These are phyloP conservation scores for Talaromyces liani DNA, from an alignment of 495 filamentous ascomycete genomes.

Conservation along the genomic window DNA sequence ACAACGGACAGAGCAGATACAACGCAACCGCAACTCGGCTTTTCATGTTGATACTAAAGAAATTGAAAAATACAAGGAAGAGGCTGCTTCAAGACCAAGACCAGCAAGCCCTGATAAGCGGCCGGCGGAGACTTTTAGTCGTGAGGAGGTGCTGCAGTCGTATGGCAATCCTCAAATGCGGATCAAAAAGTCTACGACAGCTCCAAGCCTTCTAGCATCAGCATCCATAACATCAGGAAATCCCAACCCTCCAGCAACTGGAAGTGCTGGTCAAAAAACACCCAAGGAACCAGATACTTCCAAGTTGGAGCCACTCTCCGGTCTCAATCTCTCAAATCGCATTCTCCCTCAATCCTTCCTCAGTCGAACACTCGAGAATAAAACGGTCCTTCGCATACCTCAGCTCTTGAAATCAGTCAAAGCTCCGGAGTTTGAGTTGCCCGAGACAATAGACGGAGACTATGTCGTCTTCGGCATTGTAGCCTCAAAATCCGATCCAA, in stretches of 20 bases:
- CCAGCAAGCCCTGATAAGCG: slow-evolving; percentile 34
- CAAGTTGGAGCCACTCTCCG: slow-evolving; percentile 78
- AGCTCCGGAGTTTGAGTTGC: slow-evolving; percentile 75
- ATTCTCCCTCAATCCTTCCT: slow-evolving; percentile 77
- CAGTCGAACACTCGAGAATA: slow-evolving; percentile 64
- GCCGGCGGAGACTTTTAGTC: slow-evolving; percentile 44
- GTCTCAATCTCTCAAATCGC: slow-evolving; percentile 75
- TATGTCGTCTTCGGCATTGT: slow-evolving; percentile 83
- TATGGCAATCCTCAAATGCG: slow-evolving; percentile 21
- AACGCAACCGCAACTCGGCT: slow-evolving; percentile 56
- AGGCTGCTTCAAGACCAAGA: slow-evolving; percentile 41
- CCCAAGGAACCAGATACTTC: slow-evolving; percentile 30
- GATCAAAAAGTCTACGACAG: slow-evolving; percentile 46
- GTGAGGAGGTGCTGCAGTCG: slow-evolving; percentile 56
- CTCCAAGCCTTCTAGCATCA: slow-evolving; percentile 31
- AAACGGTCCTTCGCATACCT: slow-evolving; percentile 70
- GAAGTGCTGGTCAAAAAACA: background rate
- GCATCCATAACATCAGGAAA: slow-evolving; percentile 2
- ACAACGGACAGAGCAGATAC: slow-evolving; percentile 47
- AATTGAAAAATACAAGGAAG: slow-evolving; percentile 56
- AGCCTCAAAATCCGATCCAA: slow-evolving; percentile 76
- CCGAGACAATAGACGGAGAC: slow-evolving; percentile 80
- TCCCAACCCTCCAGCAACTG: slow-evolving; percentile 4
- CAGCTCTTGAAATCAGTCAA: slow-evolving; percentile 76
- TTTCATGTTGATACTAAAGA: slow-evolving; percentile 64